Evolutionary conservation across 371 early-diverging fungal species (phyloP), one percentile per base, ranked within the genome.

Genomic region (Chytridium lagenaria): DNA sequence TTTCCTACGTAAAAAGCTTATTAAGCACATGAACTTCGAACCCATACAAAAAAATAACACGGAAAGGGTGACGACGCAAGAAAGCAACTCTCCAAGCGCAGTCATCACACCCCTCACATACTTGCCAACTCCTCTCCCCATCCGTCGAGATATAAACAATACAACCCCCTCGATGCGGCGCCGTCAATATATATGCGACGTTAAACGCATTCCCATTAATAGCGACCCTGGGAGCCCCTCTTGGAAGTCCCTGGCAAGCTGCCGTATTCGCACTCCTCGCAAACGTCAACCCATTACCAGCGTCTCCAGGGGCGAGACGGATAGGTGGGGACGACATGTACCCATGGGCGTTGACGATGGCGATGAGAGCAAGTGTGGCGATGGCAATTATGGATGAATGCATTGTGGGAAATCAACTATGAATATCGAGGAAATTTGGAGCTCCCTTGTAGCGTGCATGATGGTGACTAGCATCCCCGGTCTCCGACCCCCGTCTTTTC

Each of bases 291-390:
- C 71, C 71, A 50, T 71, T 71, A 10, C 40, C 33, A 0, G 65
- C 49, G 61, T 71, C 71, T 7, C 71, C 71, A 22, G 71, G 65
- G 28, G 50, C 39, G 1, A 71, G 37, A 33, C 71, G 63, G n/a
- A 63, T 59, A 28, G 30, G 28, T 22, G 71, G 71, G 28, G 22
- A 63, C 7, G 26, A 19, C 71, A 71, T 71, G 22, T 22, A 30
- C 15, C 71, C 71, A 34, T 71, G 71, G 23, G 65, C 71, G 49
- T 26, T 5, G 15, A 23, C 23, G 31, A 10, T 63, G 26, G 63
- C 3, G 63, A 34, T 15, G 63, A 57, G 50, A n/a, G 50, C n/a
- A n/a, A n/a, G n/a, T n/a, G n/a, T n/a, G n/a, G n/a, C n/a, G n/a
- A n/a, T n/a, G n/a, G n/a, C n/a, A n/a, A n/a, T n/a, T n/a, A n/a